Conservation (phyloP, 805 yeast species). For the Lipomyces anomalus region DNA sequence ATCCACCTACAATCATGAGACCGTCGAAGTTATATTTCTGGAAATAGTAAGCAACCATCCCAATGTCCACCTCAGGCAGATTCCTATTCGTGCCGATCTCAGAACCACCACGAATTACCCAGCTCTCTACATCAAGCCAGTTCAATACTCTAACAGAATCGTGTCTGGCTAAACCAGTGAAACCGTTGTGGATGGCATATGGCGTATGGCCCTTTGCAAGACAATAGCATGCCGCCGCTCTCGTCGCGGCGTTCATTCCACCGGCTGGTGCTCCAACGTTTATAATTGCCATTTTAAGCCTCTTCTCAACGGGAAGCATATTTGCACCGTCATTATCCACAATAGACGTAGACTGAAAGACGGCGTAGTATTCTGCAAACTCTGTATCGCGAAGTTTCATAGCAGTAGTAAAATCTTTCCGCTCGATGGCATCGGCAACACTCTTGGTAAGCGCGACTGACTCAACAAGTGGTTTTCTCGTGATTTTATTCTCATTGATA, state of each 20-base stretch:
- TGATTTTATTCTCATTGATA: slow-evolving; percentile 77
- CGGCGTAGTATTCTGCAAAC: slow-evolving; percentile 70
- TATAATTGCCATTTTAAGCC: slow-evolving; percentile 73
- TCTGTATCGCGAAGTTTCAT: slow-evolving; percentile 82
- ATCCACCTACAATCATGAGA: slow-evolving; percentile 87
- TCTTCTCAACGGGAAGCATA: slow-evolving; percentile 51
- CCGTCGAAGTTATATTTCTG: slow-evolving; percentile 87
- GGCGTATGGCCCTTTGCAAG: slow-evolving; percentile 85
- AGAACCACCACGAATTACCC: slow-evolving; percentile 90
- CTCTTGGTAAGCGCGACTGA: slow-evolving; percentile 80
- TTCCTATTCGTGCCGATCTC: slow-evolving; percentile 94
- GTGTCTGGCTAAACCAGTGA: slow-evolving; percentile 83
- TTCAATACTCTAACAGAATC: slow-evolving; percentile 68
- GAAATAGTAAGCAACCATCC: slow-evolving; percentile 87
- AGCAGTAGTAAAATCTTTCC: slow-evolving; percentile 77
- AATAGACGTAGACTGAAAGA: slow-evolving; percentile 64
- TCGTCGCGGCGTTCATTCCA: slow-evolving; percentile 86
- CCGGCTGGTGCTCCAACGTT: slow-evolving; percentile 98
- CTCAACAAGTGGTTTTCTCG: slow-evolving; percentile 78
- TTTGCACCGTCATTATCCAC: slow-evolving; percentile 62
- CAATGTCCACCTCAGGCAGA: slow-evolving; percentile 76
- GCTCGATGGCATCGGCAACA: slow-evolving; percentile 84
- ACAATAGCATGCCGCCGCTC: slow-evolving; percentile 86
- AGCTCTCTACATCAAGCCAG: slow-evolving; percentile 84
- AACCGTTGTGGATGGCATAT: slow-evolving; percentile 89